Percentiles rank a stretch among this genome's conserved stretches.
Evolutionary conservation across 306 rosid species (phyloP).

Genomic region (Ormosia semicastrata): DNA sequence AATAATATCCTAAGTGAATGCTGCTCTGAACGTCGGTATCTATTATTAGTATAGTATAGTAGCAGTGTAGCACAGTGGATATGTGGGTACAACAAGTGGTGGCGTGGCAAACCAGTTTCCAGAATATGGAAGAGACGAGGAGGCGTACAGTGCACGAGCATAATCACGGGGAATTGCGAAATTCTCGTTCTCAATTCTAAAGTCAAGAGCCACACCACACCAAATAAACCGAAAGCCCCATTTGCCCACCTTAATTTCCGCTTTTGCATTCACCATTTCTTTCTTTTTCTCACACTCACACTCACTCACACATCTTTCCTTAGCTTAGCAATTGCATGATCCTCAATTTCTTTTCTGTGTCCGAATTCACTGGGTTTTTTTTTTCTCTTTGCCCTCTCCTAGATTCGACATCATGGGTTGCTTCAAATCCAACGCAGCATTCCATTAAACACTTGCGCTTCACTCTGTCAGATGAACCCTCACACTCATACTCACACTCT

Average conservation of each 20-base stretch:
- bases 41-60: too few relatives aligned
- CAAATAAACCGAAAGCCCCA: neutral
- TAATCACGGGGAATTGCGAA: neutral
- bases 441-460: neutral
- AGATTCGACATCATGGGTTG: neutral
- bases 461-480: conserved; percentile 33
- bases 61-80: neutral
- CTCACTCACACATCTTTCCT: neutral
- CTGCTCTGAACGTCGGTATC: too few relatives aligned
- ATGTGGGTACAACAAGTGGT: neutral
- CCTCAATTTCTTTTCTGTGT: too few relatives aligned
- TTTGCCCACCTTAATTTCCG: neutral
- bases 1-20: too few relatives aligned
- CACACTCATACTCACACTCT: neutral
- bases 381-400: too few relatives aligned
- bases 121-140: neutral
- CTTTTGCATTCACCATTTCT: neutral
- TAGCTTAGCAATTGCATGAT: too few relatives aligned
- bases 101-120: neutral
- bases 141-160: too few relatives aligned
- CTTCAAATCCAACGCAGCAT: conserved; percentile 17
- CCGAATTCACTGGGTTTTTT: neutral
- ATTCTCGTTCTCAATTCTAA: neutral
- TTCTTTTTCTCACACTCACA: neutral
- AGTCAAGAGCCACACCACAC: neutral